Evolutionary conservation across 257 asterid species (phyloP).

Genomic region (Nicotiana obtusifolia): DNA sequence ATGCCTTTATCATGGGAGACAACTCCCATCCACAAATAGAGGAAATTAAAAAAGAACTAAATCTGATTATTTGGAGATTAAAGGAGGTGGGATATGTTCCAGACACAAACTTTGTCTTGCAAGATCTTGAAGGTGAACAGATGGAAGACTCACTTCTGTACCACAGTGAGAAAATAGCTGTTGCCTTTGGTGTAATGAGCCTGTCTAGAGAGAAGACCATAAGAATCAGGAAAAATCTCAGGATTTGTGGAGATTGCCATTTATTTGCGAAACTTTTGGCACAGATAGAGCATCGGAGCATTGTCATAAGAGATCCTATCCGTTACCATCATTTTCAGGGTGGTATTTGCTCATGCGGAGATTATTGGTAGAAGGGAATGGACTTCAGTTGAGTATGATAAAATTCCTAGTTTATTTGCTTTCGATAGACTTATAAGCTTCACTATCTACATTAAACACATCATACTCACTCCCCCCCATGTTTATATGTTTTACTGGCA

Average conservation of each 20-base stretch:
- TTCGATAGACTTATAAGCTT: neutral
- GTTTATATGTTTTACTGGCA: neutral
- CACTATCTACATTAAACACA: neutral
- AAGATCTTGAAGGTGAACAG: slow-evolving; percentile 88
- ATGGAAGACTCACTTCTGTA: slow-evolving; percentile 70
- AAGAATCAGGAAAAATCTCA: slow-evolving; percentile 73
- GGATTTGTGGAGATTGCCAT: slow-evolving; percentile 92
- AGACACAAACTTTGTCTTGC: slow-evolving; percentile 75
- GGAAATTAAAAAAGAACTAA: slow-evolving; percentile 45
- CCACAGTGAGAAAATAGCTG: slow-evolving; percentile 91
- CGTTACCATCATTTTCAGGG: slow-evolving; percentile 87
- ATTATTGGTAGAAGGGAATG: slow-evolving; percentile 59
- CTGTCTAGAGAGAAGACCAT: slow-evolving; percentile 56
- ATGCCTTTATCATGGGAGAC: slow-evolving; percentile 74
- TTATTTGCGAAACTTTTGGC: slow-evolving; percentile 70
- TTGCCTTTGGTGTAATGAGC: slow-evolving; percentile 61
- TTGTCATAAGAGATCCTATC: slow-evolving; percentile 83
- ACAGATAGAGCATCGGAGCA: slow-evolving; percentile 46
- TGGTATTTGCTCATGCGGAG: slow-evolving; percentile 85
- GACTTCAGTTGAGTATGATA: neutral
- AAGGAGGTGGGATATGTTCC: slow-evolving; percentile 74
- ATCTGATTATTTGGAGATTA: slow-evolving; percentile 42
- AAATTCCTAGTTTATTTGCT: neutral
- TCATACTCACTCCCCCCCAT: neutral
- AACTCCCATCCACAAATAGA: slow-evolving; percentile 55